phyloP scores from a whole-genome alignment of 129 eudicot species.

The Centella asiatica region DNA sequence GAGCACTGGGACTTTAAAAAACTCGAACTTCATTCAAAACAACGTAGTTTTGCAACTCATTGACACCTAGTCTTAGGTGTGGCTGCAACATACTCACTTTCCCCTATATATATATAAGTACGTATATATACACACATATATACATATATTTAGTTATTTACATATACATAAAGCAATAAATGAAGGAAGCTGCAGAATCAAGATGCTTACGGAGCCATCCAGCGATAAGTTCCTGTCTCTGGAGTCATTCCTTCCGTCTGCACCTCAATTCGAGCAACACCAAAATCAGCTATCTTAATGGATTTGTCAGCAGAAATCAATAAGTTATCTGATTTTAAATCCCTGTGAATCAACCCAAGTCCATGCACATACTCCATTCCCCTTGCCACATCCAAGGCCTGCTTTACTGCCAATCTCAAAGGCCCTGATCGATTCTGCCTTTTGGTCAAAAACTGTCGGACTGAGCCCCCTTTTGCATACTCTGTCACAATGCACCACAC shows the following conservation, averaged over 20 bases:
- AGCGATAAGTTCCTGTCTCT: slow-evolving; percentile 95
- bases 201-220: slow-evolving; percentile 98
- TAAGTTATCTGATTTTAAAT: slow-evolving; percentile 86
- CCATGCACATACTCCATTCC: slow-evolving; percentile 98
- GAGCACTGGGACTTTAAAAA: no score
- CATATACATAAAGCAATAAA: no score
- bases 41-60: no score
- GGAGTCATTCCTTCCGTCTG: slow-evolving; percentile 99
- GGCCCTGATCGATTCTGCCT: slow-evolving; percentile 82
- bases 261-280: slow-evolving; percentile 96
- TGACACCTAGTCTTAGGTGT: no score
- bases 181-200: neutral
- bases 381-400: slow-evolving; percentile 96
- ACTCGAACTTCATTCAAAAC: no score
- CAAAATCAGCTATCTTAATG: slow-evolving; percentile 93
- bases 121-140: no score
- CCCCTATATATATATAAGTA: no score
- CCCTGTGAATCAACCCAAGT: slow-evolving; percentile 83
- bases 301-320: slow-evolving; percentile 86
- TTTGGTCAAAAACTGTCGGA: slow-evolving; percentile 75
- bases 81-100: no score
- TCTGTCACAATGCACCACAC: slow-evolving; percentile 97
- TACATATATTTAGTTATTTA: no score
- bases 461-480: slow-evolving; percentile 97
- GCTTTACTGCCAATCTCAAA: slow-evolving; percentile 86